These are phyloP conservation scores for Fomitopsis betulina DNA, from an alignment of 1,284 basidiomycete genomes.

Conservation along the genomic window DNA sequence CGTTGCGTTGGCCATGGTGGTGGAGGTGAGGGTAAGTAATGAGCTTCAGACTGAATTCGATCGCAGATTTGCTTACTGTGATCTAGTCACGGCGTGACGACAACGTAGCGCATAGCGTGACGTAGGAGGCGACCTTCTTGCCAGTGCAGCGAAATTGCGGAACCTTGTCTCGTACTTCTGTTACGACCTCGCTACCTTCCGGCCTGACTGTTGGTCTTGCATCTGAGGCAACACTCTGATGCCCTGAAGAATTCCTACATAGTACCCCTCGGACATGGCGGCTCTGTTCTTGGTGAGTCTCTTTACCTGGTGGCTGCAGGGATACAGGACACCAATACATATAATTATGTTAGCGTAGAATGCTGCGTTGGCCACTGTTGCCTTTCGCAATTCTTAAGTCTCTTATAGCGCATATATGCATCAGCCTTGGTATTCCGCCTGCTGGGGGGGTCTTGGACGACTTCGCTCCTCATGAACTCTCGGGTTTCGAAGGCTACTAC, in stretches of 20 bases:
- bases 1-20: slow-evolving; percentile 5
- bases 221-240: no score
- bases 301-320: not conserved
- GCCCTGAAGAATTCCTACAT: no score
- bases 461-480: slow-evolving; percentile 20
- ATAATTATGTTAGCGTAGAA: not conserved
- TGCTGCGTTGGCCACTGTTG: not conserved
- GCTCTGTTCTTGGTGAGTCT: not conserved
- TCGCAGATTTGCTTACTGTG: slow-evolving; percentile 2
- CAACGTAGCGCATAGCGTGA: not conserved
- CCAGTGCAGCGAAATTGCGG: not conserved
- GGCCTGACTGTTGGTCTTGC: no score
- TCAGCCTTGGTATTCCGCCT: not conserved
- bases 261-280: no score
- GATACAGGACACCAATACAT: not conserved
- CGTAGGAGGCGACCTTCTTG: not conserved
- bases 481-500: slow-evolving; percentile 25
- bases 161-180: no score
- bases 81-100: not conserved
- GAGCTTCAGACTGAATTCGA: not conserved
- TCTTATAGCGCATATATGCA: not conserved
- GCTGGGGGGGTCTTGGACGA: slow-evolving; percentile 11
- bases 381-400: slow-evolving; percentile 3
- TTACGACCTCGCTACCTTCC: no score
- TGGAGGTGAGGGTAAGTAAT: not conserved